These are phyloP conservation scores for Exophiala sp. DNA, from an alignment of 2,329 filamentous ascomycete species.

Conservation along the genomic window DNA sequence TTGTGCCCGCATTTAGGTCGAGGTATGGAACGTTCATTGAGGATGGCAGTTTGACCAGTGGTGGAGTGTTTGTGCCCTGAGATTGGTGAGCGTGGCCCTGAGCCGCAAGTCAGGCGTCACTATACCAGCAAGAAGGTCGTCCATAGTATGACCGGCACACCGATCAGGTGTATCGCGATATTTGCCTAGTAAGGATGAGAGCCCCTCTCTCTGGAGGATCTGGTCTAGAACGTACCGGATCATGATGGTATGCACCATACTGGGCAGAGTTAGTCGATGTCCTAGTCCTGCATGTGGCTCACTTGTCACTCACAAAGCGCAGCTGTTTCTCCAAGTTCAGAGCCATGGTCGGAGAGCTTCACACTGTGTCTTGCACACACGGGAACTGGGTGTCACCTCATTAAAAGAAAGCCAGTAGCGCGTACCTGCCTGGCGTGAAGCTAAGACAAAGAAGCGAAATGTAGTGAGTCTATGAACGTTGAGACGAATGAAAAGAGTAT, in stretches of 20 bases:
- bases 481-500: too few relatives aligned
- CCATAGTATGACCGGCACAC: constrained; percentile 60
- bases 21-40: constrained; percentile 55
- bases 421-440: too few relatives aligned
- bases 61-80: constrained; percentile 53
- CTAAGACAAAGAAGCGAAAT: too few relatives aligned
- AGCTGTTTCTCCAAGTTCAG: constrained; percentile 65
- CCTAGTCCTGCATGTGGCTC: constrained; percentile 15
- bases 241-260: constrained; percentile 66
- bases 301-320: constrained; percentile 54
- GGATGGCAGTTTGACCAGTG: constrained; percentile 53
- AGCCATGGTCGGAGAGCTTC: constrained; percentile 8
- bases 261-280: constrained; percentile 32
- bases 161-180: constrained; percentile 61
- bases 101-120: constrained; percentile 24
- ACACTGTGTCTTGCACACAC: constrained; percentile 1
- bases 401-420: constrained; percentile 3
- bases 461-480: too few relatives aligned
- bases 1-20: constrained; percentile 58
- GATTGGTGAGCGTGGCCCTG: constrained; percentile 4
- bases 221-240: constrained; percentile 48
- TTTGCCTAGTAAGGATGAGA: constrained; percentile 50
- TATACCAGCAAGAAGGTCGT: constrained; percentile 59
- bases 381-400: constrained; percentile 5
- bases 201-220: neutral